phyloP scores from a whole-genome alignment of 805 yeast species.

The Isabelozyma gotoi region DNA sequence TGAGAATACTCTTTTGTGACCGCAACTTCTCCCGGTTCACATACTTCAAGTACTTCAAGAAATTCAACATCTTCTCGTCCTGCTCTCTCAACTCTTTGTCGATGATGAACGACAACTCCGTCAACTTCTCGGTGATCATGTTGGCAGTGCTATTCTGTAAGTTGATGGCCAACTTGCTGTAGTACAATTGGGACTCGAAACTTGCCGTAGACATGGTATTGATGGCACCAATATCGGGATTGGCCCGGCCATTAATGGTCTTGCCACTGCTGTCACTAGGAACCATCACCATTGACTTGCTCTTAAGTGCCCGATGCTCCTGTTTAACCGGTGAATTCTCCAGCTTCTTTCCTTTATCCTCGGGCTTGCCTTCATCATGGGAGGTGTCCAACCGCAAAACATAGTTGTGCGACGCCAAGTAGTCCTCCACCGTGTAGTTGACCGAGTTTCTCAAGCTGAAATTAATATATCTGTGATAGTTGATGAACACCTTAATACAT shows the following conservation, averaged over 20 bases:
- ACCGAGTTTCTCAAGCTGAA: slow-evolving; percentile 41
- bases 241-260: background rate
- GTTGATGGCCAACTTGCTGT: slow-evolving; percentile 33
- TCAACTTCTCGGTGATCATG: slow-evolving; percentile 35
- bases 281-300: slow-evolving; percentile 1
- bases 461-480: slow-evolving; percentile 74
- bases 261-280: background rate
- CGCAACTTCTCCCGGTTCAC: slow-evolving; percentile 23
- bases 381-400: slow-evolving; percentile 20
- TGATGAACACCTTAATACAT: slow-evolving; percentile 77
- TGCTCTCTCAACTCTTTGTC: slow-evolving; percentile 37
- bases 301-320: background rate
- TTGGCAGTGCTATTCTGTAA: slow-evolving; percentile 33
- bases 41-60: slow-evolving; percentile 23
- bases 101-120: slow-evolving; percentile 36
- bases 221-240: background rate
- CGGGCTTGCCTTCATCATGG: slow-evolving; percentile 6
- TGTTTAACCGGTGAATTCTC: too few species aligned
- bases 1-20: slow-evolving; percentile 27
- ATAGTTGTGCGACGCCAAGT: slow-evolving; percentile 30
- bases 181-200: slow-evolving; percentile 37
- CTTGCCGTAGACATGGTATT: slow-evolving; percentile 17
- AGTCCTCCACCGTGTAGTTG: slow-evolving; percentile 47
- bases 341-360: slow-evolving; percentile 4
- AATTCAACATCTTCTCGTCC: slow-evolving; percentile 30